A percentile compares a stretch with the other conserved stretches of the same genome.
Conservation (phyloP, 441 rosid genomes). For the Pelargonium exstipulatum region DNA sequence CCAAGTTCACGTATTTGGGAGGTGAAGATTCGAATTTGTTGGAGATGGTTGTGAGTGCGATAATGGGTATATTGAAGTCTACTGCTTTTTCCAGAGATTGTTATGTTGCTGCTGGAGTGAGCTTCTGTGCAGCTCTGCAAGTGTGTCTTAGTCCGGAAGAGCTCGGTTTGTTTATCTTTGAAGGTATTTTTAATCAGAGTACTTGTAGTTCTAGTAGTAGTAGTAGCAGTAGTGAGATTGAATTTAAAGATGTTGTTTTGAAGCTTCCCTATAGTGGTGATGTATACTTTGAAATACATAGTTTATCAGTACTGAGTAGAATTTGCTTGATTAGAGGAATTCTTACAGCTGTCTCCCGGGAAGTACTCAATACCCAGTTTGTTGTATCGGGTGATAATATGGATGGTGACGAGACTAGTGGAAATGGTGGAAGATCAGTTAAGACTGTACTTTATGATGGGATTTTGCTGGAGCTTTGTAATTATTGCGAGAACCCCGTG, state of each 20-base stretch:
- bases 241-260: conserved; percentile 35
- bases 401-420: conserved; percentile 30
- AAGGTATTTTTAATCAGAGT: conserved; percentile 52
- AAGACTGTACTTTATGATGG: conserved; percentile 74
- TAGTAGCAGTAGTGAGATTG: conserved; percentile 23
- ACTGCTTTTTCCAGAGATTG: conserved; percentile 77
- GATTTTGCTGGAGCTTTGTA: conserved; percentile 80
- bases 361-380: conserved; percentile 54
- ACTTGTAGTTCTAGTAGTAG: conserved; percentile 22
- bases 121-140: conserved; percentile 78
- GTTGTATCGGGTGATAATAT: conserved; percentile 27
- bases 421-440: conserved; percentile 26
- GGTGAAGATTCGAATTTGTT: conserved; percentile 38
- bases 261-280: conserved; percentile 70
- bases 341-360: conserved; percentile 85
- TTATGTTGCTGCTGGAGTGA: conserved; percentile 90
- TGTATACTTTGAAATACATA: conserved; percentile 47
- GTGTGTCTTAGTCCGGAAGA: conserved; percentile 62
- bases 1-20: conserved; percentile 37
- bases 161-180: conserved; percentile 61
- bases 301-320: conserved; percentile 69
- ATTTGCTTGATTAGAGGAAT: conserved; percentile 92
- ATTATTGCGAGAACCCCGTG: conserved; percentile 77
- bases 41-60: conserved; percentile 51
- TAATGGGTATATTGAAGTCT: conserved; percentile 58